A percentile compares a stretch with the other conserved stretches of the same genome.
These are phyloP conservation scores for Tricholoma terreum DNA, from an alignment of 768 basidiomycete species.

Conservation along the genomic window DNA sequence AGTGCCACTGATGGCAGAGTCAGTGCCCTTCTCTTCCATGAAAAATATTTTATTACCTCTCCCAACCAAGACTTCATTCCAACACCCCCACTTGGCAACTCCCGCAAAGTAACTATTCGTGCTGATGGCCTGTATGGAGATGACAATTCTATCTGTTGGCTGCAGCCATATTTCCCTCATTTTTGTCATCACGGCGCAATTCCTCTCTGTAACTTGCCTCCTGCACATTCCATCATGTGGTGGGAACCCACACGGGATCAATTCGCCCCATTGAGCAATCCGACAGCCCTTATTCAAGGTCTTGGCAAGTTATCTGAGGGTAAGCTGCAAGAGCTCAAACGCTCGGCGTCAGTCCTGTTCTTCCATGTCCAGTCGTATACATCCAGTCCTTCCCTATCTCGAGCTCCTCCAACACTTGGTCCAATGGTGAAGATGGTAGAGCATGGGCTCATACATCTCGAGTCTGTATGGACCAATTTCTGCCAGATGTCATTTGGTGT, in stretches of 20 bases:
- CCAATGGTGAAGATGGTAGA: neutral
- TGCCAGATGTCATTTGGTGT: neutral
- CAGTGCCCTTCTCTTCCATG: neutral
- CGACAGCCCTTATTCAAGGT: neutral
- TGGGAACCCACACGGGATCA: neutral
- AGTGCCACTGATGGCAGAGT: neutral
- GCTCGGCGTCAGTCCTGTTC: neutral
- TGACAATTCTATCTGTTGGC: neutral
- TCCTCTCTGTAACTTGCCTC: neutral
- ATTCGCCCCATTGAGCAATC: neutral
- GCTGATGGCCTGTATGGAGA: neutral
- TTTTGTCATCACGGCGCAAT: neutral
- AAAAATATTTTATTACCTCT: neutral
- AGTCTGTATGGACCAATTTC: neutral
- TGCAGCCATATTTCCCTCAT: neutral
- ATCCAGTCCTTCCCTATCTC: neutral
- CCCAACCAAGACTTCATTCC: slow-evolving; percentile 2
- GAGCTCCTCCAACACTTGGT: neutral
- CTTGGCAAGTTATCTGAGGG: neutral
- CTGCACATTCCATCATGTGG: neutral
- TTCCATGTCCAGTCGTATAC: neutral
- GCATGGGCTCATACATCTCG: neutral
- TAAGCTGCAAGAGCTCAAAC: neutral
- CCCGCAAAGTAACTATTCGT: neutral
- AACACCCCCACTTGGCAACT: neutral